These are phyloP conservation scores for Lactarius trivialis DNA, from an alignment of 768 basidiomycete genomes.

Conservation along the genomic window DNA sequence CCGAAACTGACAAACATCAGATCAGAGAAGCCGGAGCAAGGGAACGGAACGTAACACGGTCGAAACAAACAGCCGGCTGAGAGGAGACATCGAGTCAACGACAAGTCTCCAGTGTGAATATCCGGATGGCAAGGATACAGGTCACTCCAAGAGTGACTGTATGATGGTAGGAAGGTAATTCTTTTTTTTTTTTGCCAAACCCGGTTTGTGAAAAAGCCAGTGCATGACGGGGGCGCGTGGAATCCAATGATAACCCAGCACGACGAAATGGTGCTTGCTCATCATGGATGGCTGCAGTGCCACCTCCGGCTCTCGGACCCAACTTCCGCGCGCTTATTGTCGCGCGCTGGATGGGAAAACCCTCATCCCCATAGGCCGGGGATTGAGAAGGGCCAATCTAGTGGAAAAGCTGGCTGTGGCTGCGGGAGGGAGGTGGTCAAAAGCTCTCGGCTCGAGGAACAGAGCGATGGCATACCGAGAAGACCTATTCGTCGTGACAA, in stretches of 20 bases:
- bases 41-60: not conserved
- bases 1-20: not conserved
- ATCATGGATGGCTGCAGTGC: not conserved
- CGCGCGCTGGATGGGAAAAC: not conserved
- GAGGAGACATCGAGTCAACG: not conserved
- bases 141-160: not conserved
- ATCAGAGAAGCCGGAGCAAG: not conserved
- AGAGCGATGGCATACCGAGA: not conserved
- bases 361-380: not conserved
- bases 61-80: not conserved
- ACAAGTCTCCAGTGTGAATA: not conserved
- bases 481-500: not conserved
- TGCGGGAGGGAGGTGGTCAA: not conserved
- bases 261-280: not conserved
- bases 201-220: not conserved
- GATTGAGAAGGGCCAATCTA: not conserved
- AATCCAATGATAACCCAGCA: not conserved
- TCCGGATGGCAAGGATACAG: not conserved
- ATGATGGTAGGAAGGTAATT: not conserved
- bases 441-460: not conserved
- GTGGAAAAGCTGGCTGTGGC: not conserved
- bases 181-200: not conserved
- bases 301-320: not conserved
- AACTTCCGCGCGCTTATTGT: not conserved
- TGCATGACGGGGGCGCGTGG: not conserved